Percentiles rank a stretch among this genome's conserved stretches.
phyloP scores from a whole-genome alignment of 306 rosid genomes.

The Prunus dulcis region DNA sequence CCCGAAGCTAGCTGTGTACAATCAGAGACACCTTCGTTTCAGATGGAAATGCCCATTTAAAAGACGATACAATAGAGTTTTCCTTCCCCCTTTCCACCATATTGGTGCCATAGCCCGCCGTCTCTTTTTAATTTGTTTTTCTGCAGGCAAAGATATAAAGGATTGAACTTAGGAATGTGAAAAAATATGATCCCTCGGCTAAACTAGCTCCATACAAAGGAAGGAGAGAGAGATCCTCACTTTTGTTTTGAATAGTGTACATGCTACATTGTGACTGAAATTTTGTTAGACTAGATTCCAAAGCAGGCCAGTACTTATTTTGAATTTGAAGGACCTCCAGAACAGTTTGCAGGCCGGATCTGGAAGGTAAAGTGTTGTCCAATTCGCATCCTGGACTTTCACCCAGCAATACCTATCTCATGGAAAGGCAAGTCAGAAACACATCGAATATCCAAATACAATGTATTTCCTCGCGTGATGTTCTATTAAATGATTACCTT shows the following conservation, averaged over 20 bases:
- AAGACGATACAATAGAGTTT: constrained; percentile 31
- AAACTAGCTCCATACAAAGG: not conserved
- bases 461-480: not conserved
- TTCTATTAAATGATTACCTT: constrained; percentile 45
- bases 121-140: constrained; percentile 45
- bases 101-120: constrained; percentile 29
- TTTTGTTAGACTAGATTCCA: constrained; percentile 47
- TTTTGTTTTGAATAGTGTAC: constrained; percentile 34
- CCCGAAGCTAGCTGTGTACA: constrained; percentile 14
- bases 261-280: constrained; percentile 55
- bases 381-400: constrained; percentile 54
- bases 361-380: constrained; percentile 54
- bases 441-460: not conserved
- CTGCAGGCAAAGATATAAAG: constrained; percentile 30
- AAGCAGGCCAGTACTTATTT: constrained; percentile 69
- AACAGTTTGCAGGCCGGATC: constrained; percentile 65
- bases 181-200: not conserved
- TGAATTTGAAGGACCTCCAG: constrained; percentile 80
- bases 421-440: constrained; percentile 23
- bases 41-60: constrained; percentile 13
- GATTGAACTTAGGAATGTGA: not conserved
- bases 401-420: constrained; percentile 69
- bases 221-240: constrained; percentile 48
- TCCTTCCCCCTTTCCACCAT: constrained; percentile 39
- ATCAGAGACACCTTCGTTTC: constrained; percentile 20